These are phyloP conservation scores for Pecoramyces ruminantium DNA, from an alignment of 192 early-diverging fungal genomes.

Conservation along the genomic window DNA sequence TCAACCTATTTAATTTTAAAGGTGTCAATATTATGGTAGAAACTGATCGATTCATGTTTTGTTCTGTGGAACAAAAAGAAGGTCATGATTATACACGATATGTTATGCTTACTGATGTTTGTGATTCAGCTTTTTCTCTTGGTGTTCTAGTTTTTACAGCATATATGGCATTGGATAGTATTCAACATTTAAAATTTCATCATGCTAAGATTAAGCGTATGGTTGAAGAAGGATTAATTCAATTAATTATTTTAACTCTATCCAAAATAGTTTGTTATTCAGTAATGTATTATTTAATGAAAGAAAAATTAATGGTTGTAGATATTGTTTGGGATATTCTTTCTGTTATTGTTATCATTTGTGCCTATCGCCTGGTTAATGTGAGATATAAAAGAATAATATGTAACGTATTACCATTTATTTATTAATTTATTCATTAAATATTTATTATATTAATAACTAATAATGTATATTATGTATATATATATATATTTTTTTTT, in stretches of 20 bases:
- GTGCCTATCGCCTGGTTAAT: not conserved
- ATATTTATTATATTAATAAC: too few relatives aligned
- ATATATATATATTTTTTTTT: too few relatives aligned
- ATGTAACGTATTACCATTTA: not conserved
- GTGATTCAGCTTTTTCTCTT: not conserved
- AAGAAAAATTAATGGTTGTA: not conserved
- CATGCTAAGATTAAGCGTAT: not conserved
- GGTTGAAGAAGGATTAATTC: not conserved
- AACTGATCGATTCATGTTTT: not conserved
- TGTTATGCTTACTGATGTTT: not conserved
- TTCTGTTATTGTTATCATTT: not conserved
- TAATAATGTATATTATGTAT: too few relatives aligned
- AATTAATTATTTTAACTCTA: not conserved
- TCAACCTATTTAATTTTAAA: not conserved
- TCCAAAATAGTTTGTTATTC: not conserved
- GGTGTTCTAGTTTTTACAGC: not conserved
- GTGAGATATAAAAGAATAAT: not conserved
- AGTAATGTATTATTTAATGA: not conserved
- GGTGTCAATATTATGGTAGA: not conserved
- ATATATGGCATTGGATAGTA: not conserved
- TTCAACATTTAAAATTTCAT: not conserved
- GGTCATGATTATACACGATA: not conserved
- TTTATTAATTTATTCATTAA: too few relatives aligned
- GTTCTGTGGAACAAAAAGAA: not conserved
- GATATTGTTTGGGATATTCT: not conserved